Conservation (phyloP, 2,329 filamentous ascomycete genomes). For the Aureobasidium uvarum region DNA sequence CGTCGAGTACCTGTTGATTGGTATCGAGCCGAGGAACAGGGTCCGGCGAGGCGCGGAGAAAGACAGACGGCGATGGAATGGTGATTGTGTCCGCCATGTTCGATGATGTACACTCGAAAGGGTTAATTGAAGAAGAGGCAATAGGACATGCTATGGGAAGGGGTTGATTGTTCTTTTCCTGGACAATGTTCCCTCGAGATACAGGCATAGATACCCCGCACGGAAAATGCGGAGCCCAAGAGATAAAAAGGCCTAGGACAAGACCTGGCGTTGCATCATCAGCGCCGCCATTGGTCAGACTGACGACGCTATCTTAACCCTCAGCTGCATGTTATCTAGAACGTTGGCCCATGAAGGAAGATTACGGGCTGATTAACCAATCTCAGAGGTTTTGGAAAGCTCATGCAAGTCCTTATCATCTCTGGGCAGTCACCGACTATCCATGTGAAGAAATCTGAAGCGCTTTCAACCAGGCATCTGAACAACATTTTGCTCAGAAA, state of each 20-base stretch:
- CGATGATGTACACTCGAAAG: slow-evolving; percentile 26
- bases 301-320: slow-evolving; percentile 13
- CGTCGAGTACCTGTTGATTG: slow-evolving; percentile 32
- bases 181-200: slow-evolving; percentile 13
- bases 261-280: slow-evolving; percentile 24
- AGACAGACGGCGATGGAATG: slow-evolving; percentile 60
- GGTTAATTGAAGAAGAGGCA: slow-evolving; percentile 1
- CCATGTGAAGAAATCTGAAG: neutral
- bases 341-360: neutral
- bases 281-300: slow-evolving; percentile 19
- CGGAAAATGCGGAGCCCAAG: slow-evolving; percentile 11
- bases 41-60: slow-evolving; percentile 43
- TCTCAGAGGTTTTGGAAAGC: neutral
- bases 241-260: slow-evolving; percentile 19
- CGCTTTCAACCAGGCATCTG: neutral
- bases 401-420: neutral
- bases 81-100: slow-evolving; percentile 56
- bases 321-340: slow-evolving; percentile 20
- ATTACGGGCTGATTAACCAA: slow-evolving; percentile 14
- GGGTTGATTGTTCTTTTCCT: slow-evolving; percentile 21
- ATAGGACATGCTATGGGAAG: slow-evolving; percentile 17
- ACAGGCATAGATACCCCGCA: slow-evolving; percentile 19
- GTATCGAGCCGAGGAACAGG: slow-evolving; percentile 34
- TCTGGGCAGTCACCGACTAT: neutral
- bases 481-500: neutral